phyloP scores from a whole-genome alignment of 352 stramenopile genomes.

The Pythium insidiosum region DNA sequence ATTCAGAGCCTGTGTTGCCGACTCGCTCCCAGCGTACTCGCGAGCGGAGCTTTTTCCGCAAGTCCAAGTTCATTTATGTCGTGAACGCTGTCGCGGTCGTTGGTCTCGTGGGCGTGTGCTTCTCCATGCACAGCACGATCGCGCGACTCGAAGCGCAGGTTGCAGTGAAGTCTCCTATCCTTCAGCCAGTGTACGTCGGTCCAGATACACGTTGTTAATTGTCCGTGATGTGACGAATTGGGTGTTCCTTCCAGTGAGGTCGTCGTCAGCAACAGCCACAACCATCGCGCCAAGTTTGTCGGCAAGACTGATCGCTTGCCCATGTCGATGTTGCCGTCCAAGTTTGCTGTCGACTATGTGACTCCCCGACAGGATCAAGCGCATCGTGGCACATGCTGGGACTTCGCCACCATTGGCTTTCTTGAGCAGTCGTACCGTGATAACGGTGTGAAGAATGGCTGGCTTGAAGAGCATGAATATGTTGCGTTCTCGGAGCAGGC shows the following conservation, averaged over 20 bases:
- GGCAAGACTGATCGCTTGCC: conserved; percentile 35
- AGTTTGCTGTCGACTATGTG: conserved; percentile 74
- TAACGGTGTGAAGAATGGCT: conserved; percentile 51
- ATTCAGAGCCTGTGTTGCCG: conserved; percentile 7
- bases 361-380: conserved; percentile 69
- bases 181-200: too few species aligned
- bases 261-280: conserved; percentile 8
- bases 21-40: conserved; percentile 6
- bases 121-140: conserved; percentile 74
- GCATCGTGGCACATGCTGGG: conserved; percentile 73
- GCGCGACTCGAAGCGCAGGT: conserved; percentile 33
- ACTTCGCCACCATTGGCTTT: conserved; percentile 74
- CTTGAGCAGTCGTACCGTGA: conserved; percentile 74
- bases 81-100: conserved; percentile 53
- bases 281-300: conserved; percentile 9
- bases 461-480: conserved; percentile 63
- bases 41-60: conserved; percentile 17
- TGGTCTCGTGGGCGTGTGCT: conserved; percentile 41
- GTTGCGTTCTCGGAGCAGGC: conserved; percentile 76
- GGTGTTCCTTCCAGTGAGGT: conserved; percentile 6
- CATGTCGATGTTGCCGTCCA: conserved; percentile 64
- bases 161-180: too few species aligned
- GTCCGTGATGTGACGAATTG: too few species aligned
- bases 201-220: too few species aligned
- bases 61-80: conserved; percentile 32